Conservation (phyloP, 1,284 basidiomycete genomes). For the Leccinum subatratum region DNA sequence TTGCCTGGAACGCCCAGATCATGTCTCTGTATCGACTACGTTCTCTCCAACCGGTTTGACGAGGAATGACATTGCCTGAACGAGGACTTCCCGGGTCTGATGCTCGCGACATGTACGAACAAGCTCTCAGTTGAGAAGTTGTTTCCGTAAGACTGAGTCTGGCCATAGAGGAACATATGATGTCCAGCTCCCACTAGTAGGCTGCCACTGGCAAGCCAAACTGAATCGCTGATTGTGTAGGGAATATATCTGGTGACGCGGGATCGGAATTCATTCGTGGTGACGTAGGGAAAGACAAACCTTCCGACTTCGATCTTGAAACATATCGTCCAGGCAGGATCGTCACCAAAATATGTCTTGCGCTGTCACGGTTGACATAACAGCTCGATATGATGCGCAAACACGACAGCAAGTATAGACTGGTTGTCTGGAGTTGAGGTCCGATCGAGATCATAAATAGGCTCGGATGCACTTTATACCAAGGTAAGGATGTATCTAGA, state of each 20-base stretch:
- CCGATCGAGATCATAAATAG: slow-evolving; percentile 83
- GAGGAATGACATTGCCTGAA: slow-evolving; percentile 36
- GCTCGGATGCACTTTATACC: slow-evolving; percentile 37
- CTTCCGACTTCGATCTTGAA: slow-evolving; percentile 65
- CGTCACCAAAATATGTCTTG: slow-evolving; percentile 82
- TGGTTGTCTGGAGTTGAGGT: slow-evolving; percentile 84
- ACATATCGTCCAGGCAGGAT: slow-evolving; percentile 75
- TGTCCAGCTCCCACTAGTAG: slow-evolving; percentile 74
- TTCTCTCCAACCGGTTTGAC: slow-evolving; percentile 52
- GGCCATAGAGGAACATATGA: slow-evolving; percentile 70
- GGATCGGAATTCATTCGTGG: slow-evolving; percentile 3
- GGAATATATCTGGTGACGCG: slow-evolving; percentile 57
- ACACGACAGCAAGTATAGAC: slow-evolving; percentile 85
- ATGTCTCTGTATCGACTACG: slow-evolving; percentile 87
- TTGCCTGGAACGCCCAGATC: slow-evolving; percentile 94
- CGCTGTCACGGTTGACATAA: slow-evolving; percentile 70
- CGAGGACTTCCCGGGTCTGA: slow-evolving; percentile 43
- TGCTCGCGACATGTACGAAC: slow-evolving; percentile 75
- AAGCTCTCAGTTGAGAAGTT: slow-evolving; percentile 45
- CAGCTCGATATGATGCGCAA: slow-evolving; percentile 71
- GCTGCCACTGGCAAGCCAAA: slow-evolving; percentile 80
- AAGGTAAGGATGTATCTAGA: background rate
- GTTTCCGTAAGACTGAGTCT: slow-evolving; percentile 30
- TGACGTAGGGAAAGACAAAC: slow-evolving; percentile 38
- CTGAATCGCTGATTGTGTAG: slow-evolving; percentile 76